A percentile compares a stretch with the other conserved stretches of the same genome.
Evolutionary conservation across 2,329 filamentous ascomycete genomes (phyloP).

Genomic region (Exophiala viscosa): DNA sequence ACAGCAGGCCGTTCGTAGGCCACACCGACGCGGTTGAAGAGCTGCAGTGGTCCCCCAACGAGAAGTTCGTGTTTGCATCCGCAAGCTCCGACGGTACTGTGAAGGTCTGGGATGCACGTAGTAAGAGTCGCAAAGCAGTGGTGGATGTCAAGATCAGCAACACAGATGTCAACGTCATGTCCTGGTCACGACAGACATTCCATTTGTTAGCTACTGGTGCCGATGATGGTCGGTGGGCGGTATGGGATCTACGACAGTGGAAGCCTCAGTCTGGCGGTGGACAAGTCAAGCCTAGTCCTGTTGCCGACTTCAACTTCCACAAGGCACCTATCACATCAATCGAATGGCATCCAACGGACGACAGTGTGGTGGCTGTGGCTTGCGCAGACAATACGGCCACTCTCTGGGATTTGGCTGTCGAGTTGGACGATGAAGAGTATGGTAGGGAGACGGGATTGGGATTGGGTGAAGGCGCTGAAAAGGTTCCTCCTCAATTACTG

Average conservation of each 20-base stretch:
- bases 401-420: conserved; percentile 93
- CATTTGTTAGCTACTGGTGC: conserved; percentile 89
- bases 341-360: conserved; percentile 96
- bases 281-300: conserved; percentile 63
- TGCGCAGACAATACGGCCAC: conserved; percentile 92
- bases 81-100: conserved; percentile 91
- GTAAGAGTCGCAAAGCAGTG: conserved; percentile 83
- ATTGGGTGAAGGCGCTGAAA: conserved; percentile 28
- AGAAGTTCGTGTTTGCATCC: conserved; percentile 90
- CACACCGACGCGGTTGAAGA: conserved; percentile 88
- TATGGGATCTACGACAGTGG: conserved; percentile 96
- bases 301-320: conserved; percentile 94
- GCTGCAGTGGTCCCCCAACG: conserved; percentile 91
- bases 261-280: conserved; percentile 58
- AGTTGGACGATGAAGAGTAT: conserved; percentile 88
- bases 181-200: conserved; percentile 83
- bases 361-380: conserved; percentile 89
- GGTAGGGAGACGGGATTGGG: conserved; percentile 71
- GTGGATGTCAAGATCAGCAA: conserved; percentile 79
- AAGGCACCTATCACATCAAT: conserved; percentile 93
- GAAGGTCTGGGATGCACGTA: conserved; percentile 91
- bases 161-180: conserved; percentile 92
- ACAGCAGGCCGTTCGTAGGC: conserved; percentile 76
- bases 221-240: conserved; percentile 89
- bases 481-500: conserved; percentile 83